Percentiles rank a stretch among this genome's conserved stretches.
These are phyloP conservation scores for Tricholoma hemisulphureum DNA, from an alignment of 768 basidiomycete species.

Conservation along the genomic window DNA sequence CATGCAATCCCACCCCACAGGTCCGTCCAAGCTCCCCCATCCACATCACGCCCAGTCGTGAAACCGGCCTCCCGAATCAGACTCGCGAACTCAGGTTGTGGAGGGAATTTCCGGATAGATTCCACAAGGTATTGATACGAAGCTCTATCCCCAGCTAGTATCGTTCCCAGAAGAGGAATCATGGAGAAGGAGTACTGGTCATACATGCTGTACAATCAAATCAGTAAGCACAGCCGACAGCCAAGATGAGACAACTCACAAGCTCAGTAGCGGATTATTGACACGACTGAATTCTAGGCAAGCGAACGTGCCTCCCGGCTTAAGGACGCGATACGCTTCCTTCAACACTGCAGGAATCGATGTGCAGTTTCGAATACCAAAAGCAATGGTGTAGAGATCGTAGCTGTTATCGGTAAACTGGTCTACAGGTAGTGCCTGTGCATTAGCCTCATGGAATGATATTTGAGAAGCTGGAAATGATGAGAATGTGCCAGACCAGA, in stretches of 20 bases:
- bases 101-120: constrained; percentile 92
- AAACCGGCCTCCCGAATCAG: constrained; percentile 91
- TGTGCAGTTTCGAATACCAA: constrained; percentile 97
- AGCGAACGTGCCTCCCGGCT: constrained; percentile 93
- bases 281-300: constrained; percentile 97
- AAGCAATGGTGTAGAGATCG: constrained; percentile 97
- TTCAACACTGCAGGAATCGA: constrained; percentile 82
- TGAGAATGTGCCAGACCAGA: background rate
- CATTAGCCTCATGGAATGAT: constrained; percentile 90
- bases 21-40: constrained; percentile 84
- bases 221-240: constrained; percentile 5
- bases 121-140: constrained; percentile 99
- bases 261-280: constrained; percentile 77
- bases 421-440: constrained; percentile 67
- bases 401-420: constrained; percentile 81
- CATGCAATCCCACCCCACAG: constrained; percentile 87
- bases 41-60: constrained; percentile 62
- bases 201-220: constrained; percentile 64
- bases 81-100: constrained; percentile 80
- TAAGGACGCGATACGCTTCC: constrained; percentile 91
- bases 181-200: constrained; percentile 95
- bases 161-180: constrained; percentile 93
- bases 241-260: constrained; percentile 51
- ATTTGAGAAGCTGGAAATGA: constrained; percentile 77
- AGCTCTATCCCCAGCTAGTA: constrained; percentile 90